Evolutionary conservation across 2,329 filamentous ascomycete genomes (phyloP).

Genomic region (Blumeria hordei): DNA sequence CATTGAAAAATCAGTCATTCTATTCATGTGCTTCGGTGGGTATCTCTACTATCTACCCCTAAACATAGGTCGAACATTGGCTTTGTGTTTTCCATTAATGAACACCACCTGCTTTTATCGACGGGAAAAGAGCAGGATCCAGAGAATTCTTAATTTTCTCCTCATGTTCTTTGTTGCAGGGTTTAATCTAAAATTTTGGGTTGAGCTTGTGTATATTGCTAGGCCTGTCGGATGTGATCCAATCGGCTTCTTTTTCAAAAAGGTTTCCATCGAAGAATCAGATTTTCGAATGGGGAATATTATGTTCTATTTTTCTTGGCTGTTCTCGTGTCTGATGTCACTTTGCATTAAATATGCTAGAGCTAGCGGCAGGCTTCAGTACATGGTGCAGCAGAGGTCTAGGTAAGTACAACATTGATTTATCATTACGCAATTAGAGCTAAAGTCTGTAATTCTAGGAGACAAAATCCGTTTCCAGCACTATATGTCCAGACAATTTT

Average conservation of each 20-base stretch:
- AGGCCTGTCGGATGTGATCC: constrained; percentile 1
- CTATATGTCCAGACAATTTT: constrained; percentile 3
- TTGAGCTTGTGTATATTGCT: not conserved
- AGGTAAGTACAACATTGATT: not conserved
- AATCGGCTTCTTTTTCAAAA: constrained; percentile 5
- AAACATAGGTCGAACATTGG: constrained; percentile 5
- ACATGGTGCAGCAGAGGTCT: not conserved
- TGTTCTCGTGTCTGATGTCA: constrained; percentile 3
- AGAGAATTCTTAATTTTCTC: constrained; percentile 4
- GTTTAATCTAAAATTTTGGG: constrained; percentile 7
- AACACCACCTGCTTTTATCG: constrained; percentile 5
- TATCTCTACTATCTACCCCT: constrained; percentile 5
- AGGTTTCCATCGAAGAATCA: constrained; percentile 2
- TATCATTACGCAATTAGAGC: not conserved
- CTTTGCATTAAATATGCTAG: constrained; percentile 1
- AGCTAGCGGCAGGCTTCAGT: not conserved
- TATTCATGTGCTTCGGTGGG: constrained; percentile 4
- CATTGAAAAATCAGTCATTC: constrained; percentile 5
- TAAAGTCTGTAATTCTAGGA: not conserved
- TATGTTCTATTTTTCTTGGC: constrained; percentile 3
- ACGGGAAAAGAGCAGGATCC: constrained; percentile 2
- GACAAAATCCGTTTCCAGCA: not conserved
- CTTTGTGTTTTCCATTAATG: constrained; percentile 1
- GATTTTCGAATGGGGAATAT: constrained; percentile 4
- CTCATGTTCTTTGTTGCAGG: constrained; percentile 3